Conservation (phyloP, 306 rosid species). For the Vigna mungo region DNA sequence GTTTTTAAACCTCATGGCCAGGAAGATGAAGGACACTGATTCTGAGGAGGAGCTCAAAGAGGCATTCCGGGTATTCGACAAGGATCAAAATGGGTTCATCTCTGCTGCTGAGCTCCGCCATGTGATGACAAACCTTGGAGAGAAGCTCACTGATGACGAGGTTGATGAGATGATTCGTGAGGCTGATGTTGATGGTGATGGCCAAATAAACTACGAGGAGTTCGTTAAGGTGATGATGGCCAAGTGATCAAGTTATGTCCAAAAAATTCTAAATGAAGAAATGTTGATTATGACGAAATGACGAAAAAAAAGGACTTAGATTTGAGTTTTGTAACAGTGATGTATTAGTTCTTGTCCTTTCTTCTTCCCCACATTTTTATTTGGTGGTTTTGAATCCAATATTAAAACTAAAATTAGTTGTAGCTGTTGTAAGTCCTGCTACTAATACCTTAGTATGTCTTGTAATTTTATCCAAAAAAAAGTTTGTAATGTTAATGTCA, state of each 20-base stretch:
- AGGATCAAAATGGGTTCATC: constrained; percentile 88
- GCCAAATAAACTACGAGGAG: constrained; percentile 87
- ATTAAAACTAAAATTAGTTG: constrained; percentile 37
- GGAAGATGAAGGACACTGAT: constrained; percentile 76
- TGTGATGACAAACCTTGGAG: constrained; percentile 91
- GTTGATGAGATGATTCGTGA: constrained; percentile 88
- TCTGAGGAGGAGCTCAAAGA: constrained; percentile 91
- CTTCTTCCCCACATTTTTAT: constrained; percentile 41
- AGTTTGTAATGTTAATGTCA: constrained; percentile 34
- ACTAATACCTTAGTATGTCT: constrained; percentile 44
- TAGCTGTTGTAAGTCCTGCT: constrained; percentile 41
- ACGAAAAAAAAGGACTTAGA: constrained; percentile 20
- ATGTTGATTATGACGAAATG: constrained; percentile 16
- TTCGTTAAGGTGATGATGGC: constrained; percentile 94
- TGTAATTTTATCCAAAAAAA: constrained; percentile 39
- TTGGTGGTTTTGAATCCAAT: constrained; percentile 45
- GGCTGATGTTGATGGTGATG: constrained; percentile 90
- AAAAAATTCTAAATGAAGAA: constrained; percentile 34
- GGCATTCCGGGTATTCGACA: constrained; percentile 87
- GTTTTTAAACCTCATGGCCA: constrained; percentile 68
- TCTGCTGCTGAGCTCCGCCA: constrained; percentile 93
- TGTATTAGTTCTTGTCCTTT: constrained; percentile 29
- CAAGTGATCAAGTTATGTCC: constrained; percentile 49
- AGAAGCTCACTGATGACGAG: constrained; percentile 87
- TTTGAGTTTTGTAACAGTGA: constrained; percentile 38